Base-by-base conservation (phyloP, 2,329 filamentous ascomycete species). In the Clathrospora elynae region DNA sequence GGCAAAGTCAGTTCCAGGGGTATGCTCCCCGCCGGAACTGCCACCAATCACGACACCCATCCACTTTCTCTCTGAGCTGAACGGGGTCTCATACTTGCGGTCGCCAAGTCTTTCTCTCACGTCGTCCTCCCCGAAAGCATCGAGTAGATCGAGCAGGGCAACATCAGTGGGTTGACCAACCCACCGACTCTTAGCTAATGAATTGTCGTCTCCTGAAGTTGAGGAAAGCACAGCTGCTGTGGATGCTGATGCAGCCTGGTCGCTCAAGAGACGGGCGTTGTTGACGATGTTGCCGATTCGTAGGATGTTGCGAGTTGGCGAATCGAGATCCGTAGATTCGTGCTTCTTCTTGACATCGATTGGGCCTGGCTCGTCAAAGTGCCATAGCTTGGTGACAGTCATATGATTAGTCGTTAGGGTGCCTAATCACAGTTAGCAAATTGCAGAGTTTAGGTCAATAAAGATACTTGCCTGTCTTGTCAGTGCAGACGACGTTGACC, bases 401-500 rank as follows among this genome's bases (percentile, higher is more conserved):
- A 99, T 97, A 67, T 99, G 93, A 66, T 97, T 99, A 66, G 91
- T 90, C 0, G 93, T 99, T 48, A 99, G 75, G 1, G 93, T 99
- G 20, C 92, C 85, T 85, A 32, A 5, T 31, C 6, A 16, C 39
- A 25, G 51, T 50, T 6, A 38, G 43, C 18, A 26, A 12, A 17
- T 30, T 9, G 4, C n/a, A 11, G 16, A 13, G 5, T 8, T 13
- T 5, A 14, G n/a, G n/a, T n/a, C n/a, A 12, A 4, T 9, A 10
- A 24, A 17, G 9, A 13, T 14, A 49, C 55, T 42, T 72, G 83
- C 83, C 90, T 29, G 93, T 99, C 75, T 99, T 99, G 76, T 99
- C 93, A 57, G 90, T 96, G 75, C 95, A 99, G 5, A 99, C 90
- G n/a, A 99, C 91, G 62, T 97, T 99, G 46, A 99, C 93, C n/a